These are phyloP conservation scores for Polygonum aviculare DNA, from an alignment of 148 eudicot species.

Conservation along the genomic window DNA sequence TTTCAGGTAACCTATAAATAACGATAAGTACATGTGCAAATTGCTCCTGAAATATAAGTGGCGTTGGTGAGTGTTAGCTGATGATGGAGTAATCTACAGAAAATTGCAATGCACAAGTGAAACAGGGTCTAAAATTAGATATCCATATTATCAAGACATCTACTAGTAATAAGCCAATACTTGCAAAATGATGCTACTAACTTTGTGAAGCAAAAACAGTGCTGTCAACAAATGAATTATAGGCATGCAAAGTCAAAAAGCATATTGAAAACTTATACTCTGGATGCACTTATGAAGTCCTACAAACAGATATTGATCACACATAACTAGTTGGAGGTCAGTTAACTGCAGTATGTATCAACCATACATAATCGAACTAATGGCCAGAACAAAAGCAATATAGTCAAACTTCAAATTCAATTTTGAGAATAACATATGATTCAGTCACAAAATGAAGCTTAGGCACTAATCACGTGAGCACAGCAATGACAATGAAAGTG, in stretches of 20 bases:
- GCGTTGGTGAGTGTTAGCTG: background rate
- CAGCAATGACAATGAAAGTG: constrained; percentile 1
- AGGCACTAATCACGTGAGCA: background rate
- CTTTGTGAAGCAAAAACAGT: background rate
- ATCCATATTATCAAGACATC: background rate
- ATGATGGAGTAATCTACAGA: background rate
- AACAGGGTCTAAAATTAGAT: background rate
- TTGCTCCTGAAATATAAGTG: background rate
- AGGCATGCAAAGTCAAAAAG: background rate
- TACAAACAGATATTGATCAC: background rate
- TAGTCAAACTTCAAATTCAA: too few species aligned
- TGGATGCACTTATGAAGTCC: background rate
- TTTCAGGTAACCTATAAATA: constrained; percentile 5
- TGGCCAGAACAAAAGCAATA: too few species aligned
- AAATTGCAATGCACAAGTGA: background rate
- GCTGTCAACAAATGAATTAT: background rate
- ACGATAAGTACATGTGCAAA: background rate
- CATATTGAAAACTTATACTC: background rate
- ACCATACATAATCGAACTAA: too few species aligned
- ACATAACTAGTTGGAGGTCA: background rate
- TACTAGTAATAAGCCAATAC: background rate
- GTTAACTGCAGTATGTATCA: background rate
- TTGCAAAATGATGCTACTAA: background rate
- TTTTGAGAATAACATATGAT: too few species aligned
- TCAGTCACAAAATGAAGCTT: too few species aligned